These are phyloP conservation scores for Delitschia confertaspora DNA, from an alignment of 495 filamentous ascomycete genomes.

Conservation along the genomic window DNA sequence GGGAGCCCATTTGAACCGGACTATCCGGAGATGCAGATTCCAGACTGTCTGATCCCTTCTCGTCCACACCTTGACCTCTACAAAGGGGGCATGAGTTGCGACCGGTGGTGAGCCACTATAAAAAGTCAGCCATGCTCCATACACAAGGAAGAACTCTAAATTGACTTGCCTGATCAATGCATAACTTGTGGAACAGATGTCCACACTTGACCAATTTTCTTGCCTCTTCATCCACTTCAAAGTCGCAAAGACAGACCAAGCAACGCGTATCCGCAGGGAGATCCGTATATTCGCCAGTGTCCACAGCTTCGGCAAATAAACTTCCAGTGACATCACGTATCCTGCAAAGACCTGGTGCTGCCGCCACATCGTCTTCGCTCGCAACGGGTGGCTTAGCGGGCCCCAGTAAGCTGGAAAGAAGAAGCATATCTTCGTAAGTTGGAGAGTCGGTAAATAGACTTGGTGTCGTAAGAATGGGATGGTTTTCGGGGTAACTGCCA, in stretches of 20 bases:
- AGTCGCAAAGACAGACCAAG: constrained; percentile 64
- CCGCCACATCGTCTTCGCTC: constrained; percentile 54
- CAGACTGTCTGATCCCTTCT: constrained; percentile 32
- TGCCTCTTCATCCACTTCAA: constrained; percentile 55
- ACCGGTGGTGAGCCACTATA: constrained; percentile 68
- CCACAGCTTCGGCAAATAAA: constrained; percentile 44
- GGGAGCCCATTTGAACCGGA: background rate
- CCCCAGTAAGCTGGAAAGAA: constrained; percentile 61
- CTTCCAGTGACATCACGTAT: constrained; percentile 18
- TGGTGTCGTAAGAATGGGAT: constrained; percentile 66
- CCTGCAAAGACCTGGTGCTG: constrained; percentile 46
- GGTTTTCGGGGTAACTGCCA: constrained; percentile 66
- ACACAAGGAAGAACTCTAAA: background rate
- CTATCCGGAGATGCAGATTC: constrained; percentile 1
- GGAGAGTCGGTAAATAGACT: constrained; percentile 71
- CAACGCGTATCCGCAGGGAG: constrained; percentile 55
- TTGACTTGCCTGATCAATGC: constrained; percentile 62
- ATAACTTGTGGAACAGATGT: constrained; percentile 64
- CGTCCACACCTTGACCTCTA: constrained; percentile 61
- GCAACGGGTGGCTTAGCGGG: constrained; percentile 70
- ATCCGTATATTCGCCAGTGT: constrained; percentile 41
- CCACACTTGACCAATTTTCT: constrained; percentile 57
- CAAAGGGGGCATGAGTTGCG: constrained; percentile 73
- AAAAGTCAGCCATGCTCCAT: constrained; percentile 16
- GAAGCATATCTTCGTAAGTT: constrained; percentile 72